Conservation (phyloP, 805 yeast species). For the Schizosaccharomyces octosporus region DNA sequence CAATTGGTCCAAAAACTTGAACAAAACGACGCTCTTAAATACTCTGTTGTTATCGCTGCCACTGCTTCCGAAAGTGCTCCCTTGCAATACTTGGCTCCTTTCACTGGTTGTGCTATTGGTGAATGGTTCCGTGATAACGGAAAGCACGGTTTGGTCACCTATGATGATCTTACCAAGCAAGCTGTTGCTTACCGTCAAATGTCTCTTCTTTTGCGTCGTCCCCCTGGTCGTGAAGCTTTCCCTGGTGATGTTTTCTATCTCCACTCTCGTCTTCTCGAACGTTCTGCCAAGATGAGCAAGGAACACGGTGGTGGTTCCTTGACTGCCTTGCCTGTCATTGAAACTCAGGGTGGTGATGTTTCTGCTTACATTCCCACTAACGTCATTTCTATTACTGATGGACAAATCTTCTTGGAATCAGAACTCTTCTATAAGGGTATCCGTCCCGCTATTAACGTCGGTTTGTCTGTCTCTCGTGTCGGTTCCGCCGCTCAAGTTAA, state of each 20-base stretch:
- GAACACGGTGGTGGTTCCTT: conserved; percentile 77
- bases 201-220: conserved; percentile 90
- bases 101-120: conserved; percentile 98
- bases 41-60: conserved; percentile 95
- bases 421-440: conserved; percentile 99
- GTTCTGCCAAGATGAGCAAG: conserved; percentile 93
- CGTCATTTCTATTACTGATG: conserved; percentile 92
- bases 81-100: conserved; percentile 97
- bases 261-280: conserved; percentile 83
- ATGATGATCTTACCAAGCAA: conserved; percentile 96
- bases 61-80: conserved; percentile 99
- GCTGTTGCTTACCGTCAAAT: conserved; percentile 99
- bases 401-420: conserved; percentile 96
- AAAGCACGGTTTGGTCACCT: conserved; percentile 86
- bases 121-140: conserved; percentile 99
- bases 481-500: conserved; percentile 99
- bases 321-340: conserved; percentile 89
- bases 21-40: conserved; percentile 92
- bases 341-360: conserved; percentile 98
- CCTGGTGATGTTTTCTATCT: conserved; percentile 93
- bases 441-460: conserved; percentile 99
- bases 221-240: conserved; percentile 92
- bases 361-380: conserved; percentile 94
- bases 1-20: conserved; percentile 97
- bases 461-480: conserved; percentile 99